A percentile compares a stretch with the other conserved stretches of the same genome.
phyloP scores from a whole-genome alignment of 73 alveolate species.

The Stentor roeselii region DNA sequence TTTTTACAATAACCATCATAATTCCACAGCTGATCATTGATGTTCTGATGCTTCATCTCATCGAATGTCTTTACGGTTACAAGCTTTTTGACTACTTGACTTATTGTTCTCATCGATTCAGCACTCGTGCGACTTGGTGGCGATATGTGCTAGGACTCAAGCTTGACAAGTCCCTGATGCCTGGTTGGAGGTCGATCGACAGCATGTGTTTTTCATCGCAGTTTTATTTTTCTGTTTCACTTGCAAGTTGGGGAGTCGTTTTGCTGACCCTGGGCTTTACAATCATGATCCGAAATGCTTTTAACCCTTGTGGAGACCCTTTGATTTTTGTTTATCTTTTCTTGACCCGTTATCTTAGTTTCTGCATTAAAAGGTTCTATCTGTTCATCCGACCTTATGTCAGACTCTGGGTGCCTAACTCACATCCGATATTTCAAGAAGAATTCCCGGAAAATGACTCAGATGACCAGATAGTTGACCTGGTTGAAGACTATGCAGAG shows the following conservation, averaged over 20 bases:
- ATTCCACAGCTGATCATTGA: conserved; percentile 60
- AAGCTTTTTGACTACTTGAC: conserved; percentile 68
- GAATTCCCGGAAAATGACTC: conserved; percentile 43
- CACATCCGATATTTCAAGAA: conserved; percentile 52
- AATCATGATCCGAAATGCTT: conserved; percentile 55
- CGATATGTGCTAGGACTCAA: conserved; percentile 17
- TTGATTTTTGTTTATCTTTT: conserved; percentile 31
- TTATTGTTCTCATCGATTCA: conserved; percentile 52
- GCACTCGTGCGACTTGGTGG: conserved; percentile 55
- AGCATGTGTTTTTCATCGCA: conserved; percentile 70
- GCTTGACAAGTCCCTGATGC: conserved; percentile 64
- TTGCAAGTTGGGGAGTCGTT: conserved; percentile 70
- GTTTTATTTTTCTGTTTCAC: conserved; percentile 65
- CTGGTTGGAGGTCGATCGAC: conserved; percentile 85
- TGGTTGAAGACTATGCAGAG: conserved; percentile 62
- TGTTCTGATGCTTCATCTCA: conserved; percentile 54
- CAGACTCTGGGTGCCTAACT: conserved; percentile 27
- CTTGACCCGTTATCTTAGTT: neutral
- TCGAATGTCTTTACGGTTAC: conserved; percentile 61
- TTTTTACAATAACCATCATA: conserved; percentile 48
- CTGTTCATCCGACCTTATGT: conserved; percentile 30
- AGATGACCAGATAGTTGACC: conserved; percentile 54
- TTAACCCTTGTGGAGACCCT: conserved; percentile 87
- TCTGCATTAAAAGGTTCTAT: conserved; percentile 23
- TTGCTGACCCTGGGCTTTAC: conserved; percentile 60